Base-by-base conservation (phyloP, 148 eudicot species). In the Rhododendron kiyosumense region DNA sequence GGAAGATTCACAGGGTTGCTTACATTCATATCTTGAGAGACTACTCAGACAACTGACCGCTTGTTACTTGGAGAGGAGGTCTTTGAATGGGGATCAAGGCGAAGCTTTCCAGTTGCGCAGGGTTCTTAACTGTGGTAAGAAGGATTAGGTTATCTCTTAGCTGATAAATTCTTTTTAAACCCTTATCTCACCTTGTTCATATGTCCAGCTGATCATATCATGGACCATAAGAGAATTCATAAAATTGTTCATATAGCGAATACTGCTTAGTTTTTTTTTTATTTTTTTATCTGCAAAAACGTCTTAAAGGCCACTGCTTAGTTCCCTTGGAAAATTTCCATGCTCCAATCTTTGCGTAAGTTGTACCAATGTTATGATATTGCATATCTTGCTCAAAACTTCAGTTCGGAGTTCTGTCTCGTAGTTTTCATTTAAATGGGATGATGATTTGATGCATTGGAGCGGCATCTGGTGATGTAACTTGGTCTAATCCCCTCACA, bases 61-160 rank as follows among this genome's bases (percentile, higher is more conserved):
- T 67, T 95, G 98, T 90, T 91, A 89, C 89, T 88, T 95, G 91
- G 96, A 94, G 90, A 94, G 88, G 86, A 93, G 98, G 89, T 87
- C 90, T 30, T 88, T 97, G 78, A 91, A 91, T 87, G 98, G 98
- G 52, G 95, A 89, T 91, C 95, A 95, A 89, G 99, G 99, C 22
- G 99, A 95, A 91, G 94, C 92, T 77, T 97, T 95, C 86, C 84
- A 92, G 88, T 90, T 97, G 85, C 90, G 86, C 38, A 86, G 89
- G 84, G 90, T 92, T 48, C 92, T 97, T 12, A 88, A 90, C 84
- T 87, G 91, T 41, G 63, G 34, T 81, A 93, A 89, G 87, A 86
- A 86, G 86, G 87, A 74, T 84, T 85, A 51, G 78, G 49, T 43
- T 14, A 14, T 71, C 38, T 49, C 49, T 76, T 59, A 26, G 69